These are phyloP conservation scores for Aspergillus sclerotialis DNA, from an alignment of 2,329 filamentous ascomycete genomes.

Conservation along the genomic window DNA sequence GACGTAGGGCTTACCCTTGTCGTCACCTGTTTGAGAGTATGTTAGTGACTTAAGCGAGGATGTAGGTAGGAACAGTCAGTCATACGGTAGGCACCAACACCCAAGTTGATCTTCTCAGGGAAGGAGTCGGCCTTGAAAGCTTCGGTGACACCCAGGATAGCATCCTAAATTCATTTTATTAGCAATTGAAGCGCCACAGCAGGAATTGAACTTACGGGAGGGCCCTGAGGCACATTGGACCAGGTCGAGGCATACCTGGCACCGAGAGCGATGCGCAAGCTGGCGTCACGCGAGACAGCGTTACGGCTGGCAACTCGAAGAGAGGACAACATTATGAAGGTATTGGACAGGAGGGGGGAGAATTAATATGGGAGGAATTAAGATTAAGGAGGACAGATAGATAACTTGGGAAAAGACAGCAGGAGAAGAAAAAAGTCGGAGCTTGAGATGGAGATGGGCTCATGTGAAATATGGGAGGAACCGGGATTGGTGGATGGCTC, in stretches of 20 bases:
- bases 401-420: slow-evolving; percentile 2
- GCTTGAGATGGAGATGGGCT: slow-evolving; percentile 10
- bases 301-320: slow-evolving; percentile 37
- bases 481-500: slow-evolving; percentile 6
- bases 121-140: slow-evolving; percentile 97
- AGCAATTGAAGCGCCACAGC: no score
- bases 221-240: slow-evolving; percentile 86
- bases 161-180: slow-evolving; percentile 28
- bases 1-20: slow-evolving; percentile 96
- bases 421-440: slow-evolving; percentile 2
- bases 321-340: slow-evolving; percentile 39
- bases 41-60: no score
- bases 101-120: slow-evolving; percentile 95
- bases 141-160: slow-evolving; percentile 67
- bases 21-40: slow-evolving; percentile 63
- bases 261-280: slow-evolving; percentile 34
- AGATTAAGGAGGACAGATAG: no score
- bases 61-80: no score
- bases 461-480: slow-evolving; percentile 15
- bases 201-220: slow-evolving; percentile 88
- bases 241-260: slow-evolving; percentile 70
- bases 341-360: background rate
- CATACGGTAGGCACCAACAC: slow-evolving; percentile 92
- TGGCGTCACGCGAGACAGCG: slow-evolving; percentile 32
- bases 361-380: no score